Conservation (phyloP, 2,329 filamentous ascomycete species). For the Dissoconium aciculare region DNA sequence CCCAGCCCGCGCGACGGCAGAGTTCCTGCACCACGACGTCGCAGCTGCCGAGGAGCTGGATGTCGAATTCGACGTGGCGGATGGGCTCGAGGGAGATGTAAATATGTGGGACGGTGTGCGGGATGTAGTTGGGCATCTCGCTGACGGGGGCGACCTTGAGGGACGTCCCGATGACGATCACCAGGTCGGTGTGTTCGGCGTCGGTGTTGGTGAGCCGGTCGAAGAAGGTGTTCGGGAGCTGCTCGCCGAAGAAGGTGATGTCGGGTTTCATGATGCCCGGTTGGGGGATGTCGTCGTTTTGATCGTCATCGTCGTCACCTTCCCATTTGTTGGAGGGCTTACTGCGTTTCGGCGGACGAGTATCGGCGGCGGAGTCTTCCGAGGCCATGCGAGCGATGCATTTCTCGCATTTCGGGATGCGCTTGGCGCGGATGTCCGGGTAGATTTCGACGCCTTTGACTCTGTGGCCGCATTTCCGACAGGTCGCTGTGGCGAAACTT, state of each 20-base stretch:
- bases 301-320: slow-evolving; percentile 40
- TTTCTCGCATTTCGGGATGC: slow-evolving; percentile 60
- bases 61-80: slow-evolving; percentile 83
- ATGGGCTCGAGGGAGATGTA: slow-evolving; percentile 44
- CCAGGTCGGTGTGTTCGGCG: slow-evolving; percentile 64
- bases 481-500: slow-evolving; percentile 84
- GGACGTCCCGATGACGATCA: slow-evolving; percentile 90
- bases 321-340: slow-evolving; percentile 36
- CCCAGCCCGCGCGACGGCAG: slow-evolving; percentile 67
- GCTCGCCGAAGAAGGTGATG: slow-evolving; percentile 95
- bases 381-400: slow-evolving; percentile 47
- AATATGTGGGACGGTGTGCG: slow-evolving; percentile 21
- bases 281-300: slow-evolving; percentile 49
- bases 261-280: slow-evolving; percentile 87
- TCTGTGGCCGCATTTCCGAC: slow-evolving; percentile 63
- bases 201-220: slow-evolving; percentile 69
- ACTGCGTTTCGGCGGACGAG: slow-evolving; percentile 20
- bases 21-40: slow-evolving; percentile 82
- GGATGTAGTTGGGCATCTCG: slow-evolving; percentile 45
- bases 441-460: slow-evolving; percentile 67
- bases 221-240: slow-evolving; percentile 71
- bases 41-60: slow-evolving; percentile 90
- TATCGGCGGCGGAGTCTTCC: slow-evolving; percentile 31
- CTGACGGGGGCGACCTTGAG: slow-evolving; percentile 92
- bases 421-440: slow-evolving; percentile 58